Conservation (phyloP, 2,329 filamentous ascomycete species). For the Cordyceps fumosorosea region DNA sequence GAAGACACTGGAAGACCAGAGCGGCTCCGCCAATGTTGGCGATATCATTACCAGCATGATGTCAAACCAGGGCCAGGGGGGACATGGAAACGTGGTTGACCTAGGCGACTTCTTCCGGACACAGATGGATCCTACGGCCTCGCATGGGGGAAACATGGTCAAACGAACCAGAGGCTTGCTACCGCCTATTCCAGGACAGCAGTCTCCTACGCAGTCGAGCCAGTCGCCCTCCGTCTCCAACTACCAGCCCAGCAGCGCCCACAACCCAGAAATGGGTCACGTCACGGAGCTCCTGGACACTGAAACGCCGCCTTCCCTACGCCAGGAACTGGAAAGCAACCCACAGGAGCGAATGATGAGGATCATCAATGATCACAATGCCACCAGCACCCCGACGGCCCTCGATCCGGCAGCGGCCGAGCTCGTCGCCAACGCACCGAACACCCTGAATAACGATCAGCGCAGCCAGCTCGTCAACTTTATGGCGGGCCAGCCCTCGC, state of each 20-base stretch:
- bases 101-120: constrained; percentile 52
- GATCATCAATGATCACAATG: constrained; percentile 59
- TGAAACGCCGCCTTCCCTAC: constrained; percentile 44
- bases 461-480: constrained; percentile 52
- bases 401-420: constrained; percentile 45
- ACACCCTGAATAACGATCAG: constrained; percentile 50
- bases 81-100: constrained; percentile 53
- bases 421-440: constrained; percentile 47
- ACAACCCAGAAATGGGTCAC: constrained; percentile 43
- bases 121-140: constrained; percentile 31
- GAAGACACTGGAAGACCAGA: constrained; percentile 81
- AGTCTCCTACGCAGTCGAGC: constrained; percentile 22
- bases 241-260: constrained; percentile 22
- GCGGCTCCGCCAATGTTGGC: constrained; percentile 66
- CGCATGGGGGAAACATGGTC: constrained; percentile 34
- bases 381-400: constrained; percentile 40
- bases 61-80: constrained; percentile 44
- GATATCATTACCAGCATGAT: constrained; percentile 78
- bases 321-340: constrained; percentile 50
- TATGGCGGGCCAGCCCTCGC: constrained; percentile 43
- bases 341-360: constrained; percentile 59
- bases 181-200: constrained; percentile 43
- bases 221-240: constrained; percentile 26
- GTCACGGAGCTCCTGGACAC: constrained; percentile 57
- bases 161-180: constrained; percentile 50